Evolutionary conservation across 495 filamentous ascomycete species (phyloP).

Genomic region (Penicillium cinerascens): DNA sequence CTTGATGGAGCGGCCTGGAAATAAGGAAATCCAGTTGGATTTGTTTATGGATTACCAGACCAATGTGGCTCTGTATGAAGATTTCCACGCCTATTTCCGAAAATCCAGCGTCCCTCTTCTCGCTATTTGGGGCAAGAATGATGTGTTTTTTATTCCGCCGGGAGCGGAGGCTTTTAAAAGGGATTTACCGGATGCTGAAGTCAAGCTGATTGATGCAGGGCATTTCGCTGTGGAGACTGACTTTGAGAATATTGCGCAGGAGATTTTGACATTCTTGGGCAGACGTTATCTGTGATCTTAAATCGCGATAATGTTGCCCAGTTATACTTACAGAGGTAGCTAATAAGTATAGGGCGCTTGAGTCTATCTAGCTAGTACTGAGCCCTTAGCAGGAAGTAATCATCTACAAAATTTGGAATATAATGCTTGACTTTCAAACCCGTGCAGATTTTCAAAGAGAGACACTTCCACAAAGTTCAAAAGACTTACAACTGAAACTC

Average conservation of each 20-base stretch:
- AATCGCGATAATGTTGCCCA: too few relatives aligned
- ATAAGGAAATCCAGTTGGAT: slow-evolving; percentile 55
- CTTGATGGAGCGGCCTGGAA: slow-evolving; percentile 47
- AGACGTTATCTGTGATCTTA: too few relatives aligned
- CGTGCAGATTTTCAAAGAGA: too few relatives aligned
- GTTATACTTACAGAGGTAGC: too few relatives aligned
- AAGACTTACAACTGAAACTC: too few relatives aligned
- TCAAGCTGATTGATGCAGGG: slow-evolving; percentile 53
- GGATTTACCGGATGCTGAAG: slow-evolving; percentile 50
- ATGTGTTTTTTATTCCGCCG: slow-evolving; percentile 51
- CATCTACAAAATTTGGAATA: too few relatives aligned
- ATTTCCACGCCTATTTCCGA: slow-evolving; percentile 58
- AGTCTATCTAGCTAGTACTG: too few relatives aligned
- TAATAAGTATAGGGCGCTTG: too few relatives aligned
- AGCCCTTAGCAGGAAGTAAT: too few relatives aligned
- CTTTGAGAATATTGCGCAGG: slow-evolving; percentile 42
- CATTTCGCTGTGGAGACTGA: slow-evolving; percentile 64
- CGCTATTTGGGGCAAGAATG: slow-evolving; percentile 61
- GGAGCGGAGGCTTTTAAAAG: slow-evolving; percentile 59
- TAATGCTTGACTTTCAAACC: too few relatives aligned
- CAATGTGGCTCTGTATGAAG: slow-evolving; percentile 53
- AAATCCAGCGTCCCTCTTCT: slow-evolving; percentile 52
- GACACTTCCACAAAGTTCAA: too few relatives aligned
- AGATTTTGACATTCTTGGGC: slow-evolving; percentile 22
- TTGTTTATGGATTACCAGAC: slow-evolving; percentile 56